phyloP scores from a whole-genome alignment of 1,284 basidiomycete species.

The Fereydounia khargensis region DNA sequence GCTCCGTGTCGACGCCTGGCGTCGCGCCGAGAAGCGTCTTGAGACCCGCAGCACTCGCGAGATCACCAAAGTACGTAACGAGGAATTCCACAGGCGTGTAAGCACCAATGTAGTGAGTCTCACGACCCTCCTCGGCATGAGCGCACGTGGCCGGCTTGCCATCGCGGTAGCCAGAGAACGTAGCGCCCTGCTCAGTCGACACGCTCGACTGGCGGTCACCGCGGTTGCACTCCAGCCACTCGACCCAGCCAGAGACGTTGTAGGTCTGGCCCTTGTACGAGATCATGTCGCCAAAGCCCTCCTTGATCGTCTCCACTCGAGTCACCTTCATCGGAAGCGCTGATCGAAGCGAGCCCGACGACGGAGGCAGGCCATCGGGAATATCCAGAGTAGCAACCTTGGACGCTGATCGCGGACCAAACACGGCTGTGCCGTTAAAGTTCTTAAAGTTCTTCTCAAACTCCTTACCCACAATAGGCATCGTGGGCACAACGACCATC shows the following conservation, averaged over 20 bases:
- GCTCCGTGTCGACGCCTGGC: constrained; percentile 6
- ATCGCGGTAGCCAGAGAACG: constrained; percentile 26
- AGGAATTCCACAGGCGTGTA: constrained; percentile 29
- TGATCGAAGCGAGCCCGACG: constrained; percentile 18
- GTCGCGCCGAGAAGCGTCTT: constrained; percentile 14
- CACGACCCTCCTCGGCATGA: constrained; percentile 15
- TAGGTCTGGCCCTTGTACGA: constrained; percentile 20
- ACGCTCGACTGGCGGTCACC: constrained; percentile 19
- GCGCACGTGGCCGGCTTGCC: constrained; percentile 25
- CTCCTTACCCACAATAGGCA: constrained; percentile 24
- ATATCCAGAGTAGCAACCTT: constrained; percentile 32
- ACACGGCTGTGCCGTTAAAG: constrained; percentile 23
- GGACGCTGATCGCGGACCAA: constrained; percentile 28
- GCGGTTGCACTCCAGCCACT: constrained; percentile 36
- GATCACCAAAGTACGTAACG: constrained; percentile 18
- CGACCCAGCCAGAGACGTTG: constrained; percentile 29
- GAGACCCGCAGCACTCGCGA: constrained; percentile 13
- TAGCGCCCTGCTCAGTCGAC: constrained; percentile 8
- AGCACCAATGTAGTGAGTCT: constrained; percentile 31
- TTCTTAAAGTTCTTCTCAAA: constrained; percentile 15
- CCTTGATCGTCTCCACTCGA: constrained; percentile 27
- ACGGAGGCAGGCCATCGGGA: constrained; percentile 28
- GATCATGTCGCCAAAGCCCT: constrained; percentile 24
- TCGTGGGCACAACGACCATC: constrained; percentile 31
- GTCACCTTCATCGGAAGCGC: constrained; percentile 28